Base-by-base conservation (phyloP, 306 rosid genomes). In the Gastrolobium bilobum region DNA sequence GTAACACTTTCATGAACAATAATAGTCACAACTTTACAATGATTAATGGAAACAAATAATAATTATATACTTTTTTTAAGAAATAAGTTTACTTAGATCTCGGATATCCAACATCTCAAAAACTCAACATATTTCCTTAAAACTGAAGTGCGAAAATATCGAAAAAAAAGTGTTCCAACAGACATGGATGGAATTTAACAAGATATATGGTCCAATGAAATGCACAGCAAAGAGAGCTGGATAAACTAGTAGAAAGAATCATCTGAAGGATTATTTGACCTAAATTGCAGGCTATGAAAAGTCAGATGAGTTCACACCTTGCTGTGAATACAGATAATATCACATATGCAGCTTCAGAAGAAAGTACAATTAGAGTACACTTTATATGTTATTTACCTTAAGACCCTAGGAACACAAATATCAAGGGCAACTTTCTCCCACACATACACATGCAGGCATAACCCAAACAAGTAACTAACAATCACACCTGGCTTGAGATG, bases 11-110 rank as follows among this genome's bases (percentile, higher is more conserved):
- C 65, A 64, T 39, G 44, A 48, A 71, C 38, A 53, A 62, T 54
- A 44, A 40, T 62, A 35, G 9, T 75, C 53, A 42, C 29, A 52
- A 29, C 14, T 20, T 50, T 26, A 13, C 56, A 78, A 83, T 73
- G 58, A 14, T 34, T 39, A 67, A 67, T 34, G 67, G 69, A 26
- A 60, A 38, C n/a, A 26, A 46, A 47, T 37, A 48, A 15, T 37
- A 58, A 29, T 70, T 60, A 59, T 44, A 59, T 26, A 20, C 26
- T 57, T 58, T 74, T 74, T 31, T 43, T 31, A 29, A 26, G 7
- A 56, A n/a, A 38, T 20, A 9, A 10, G 77, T 26, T 54, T 4
- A 72, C n/a, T 34, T 75, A 34, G 60, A 75, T 39, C 30, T 56
- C 26, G 11, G 14, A 30, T 29, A 7, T 20, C 20, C 26, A 51